A percentile compares a stretch with the other conserved stretches of the same genome.
These are phyloP conservation scores for Syzygium aqueum DNA, from an alignment of 345 rosid species.

Conservation along the genomic window DNA sequence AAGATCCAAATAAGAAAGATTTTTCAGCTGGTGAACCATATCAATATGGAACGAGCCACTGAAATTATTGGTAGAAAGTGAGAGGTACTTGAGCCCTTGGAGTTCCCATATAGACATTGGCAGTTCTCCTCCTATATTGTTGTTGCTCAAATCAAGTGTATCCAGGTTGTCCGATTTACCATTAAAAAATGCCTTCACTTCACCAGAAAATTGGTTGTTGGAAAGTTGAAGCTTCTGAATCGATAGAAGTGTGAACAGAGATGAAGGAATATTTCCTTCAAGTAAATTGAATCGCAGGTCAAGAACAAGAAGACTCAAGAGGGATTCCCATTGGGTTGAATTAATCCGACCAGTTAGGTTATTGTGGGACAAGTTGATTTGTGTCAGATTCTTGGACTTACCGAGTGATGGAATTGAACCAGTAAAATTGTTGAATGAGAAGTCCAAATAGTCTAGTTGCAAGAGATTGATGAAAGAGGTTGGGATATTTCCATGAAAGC, in stretches of 20 bases:
- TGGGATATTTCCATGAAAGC: constrained; percentile 25
- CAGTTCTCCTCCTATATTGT: constrained; percentile 24
- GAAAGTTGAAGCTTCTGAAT: constrained; percentile 5
- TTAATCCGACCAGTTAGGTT: constrained; percentile 10
- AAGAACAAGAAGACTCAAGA: constrained; percentile 8
- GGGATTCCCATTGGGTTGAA: constrained; percentile 12
- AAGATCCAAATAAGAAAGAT: too few relatives aligned
- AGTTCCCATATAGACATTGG: constrained; percentile 14
- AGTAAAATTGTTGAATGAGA: too few relatives aligned
- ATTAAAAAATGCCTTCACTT: background rate
- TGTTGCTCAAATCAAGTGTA: constrained; percentile 30
- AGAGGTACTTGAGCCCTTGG: constrained; percentile 7
- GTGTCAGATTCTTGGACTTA: constrained; percentile 11
- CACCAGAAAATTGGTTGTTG: constrained; percentile 22
- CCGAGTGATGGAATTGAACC: too few relatives aligned
- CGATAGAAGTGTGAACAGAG: constrained; percentile 5
- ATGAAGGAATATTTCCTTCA: constrained; percentile 13
- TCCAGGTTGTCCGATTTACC: constrained; percentile 1
- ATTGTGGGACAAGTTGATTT: constrained; percentile 18
- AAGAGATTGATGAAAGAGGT: constrained; percentile 4
- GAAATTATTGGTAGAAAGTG: background rate
- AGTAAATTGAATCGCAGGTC: constrained; percentile 13
- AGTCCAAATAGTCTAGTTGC: constrained; percentile 13
- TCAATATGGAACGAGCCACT: too few relatives aligned
- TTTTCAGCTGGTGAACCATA: too few relatives aligned